Evolutionary conservation across 2,329 filamentous ascomycete species (phyloP).

Genomic region (Penicillium sclerotiorum): DNA sequence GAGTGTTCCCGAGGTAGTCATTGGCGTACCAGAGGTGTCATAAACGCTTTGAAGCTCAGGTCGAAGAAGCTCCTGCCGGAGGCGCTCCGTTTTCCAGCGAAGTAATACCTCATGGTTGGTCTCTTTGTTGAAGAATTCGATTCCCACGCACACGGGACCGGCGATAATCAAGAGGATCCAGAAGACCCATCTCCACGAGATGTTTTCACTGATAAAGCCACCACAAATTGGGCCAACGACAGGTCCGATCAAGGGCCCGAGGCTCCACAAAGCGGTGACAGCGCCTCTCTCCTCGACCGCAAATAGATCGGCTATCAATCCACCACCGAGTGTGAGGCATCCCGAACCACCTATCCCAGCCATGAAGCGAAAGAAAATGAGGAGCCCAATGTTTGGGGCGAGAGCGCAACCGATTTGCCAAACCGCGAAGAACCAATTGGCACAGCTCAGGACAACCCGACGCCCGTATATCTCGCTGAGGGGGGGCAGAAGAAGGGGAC

Average conservation of each 20-base stretch:
- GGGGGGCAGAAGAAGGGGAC: conserved; percentile 66
- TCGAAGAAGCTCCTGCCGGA: conserved; percentile 24
- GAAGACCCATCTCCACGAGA: conserved; percentile 59
- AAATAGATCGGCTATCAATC: conserved; percentile 52
- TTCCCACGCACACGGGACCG: conserved; percentile 31
- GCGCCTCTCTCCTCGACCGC: conserved; percentile 44
- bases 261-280: conserved; percentile 46
- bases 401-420: conserved; percentile 65
- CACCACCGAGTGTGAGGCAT: conserved; percentile 47
- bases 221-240: conserved; percentile 54
- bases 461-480: conserved; percentile 66
- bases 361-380: conserved; percentile 67
- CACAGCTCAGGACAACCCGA: conserved; percentile 61
- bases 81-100: conserved; percentile 24
- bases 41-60: conserved; percentile 29
- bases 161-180: conserved; percentile 46
- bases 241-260: conserved; percentile 45
- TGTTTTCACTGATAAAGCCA: conserved; percentile 52
- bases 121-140: conserved; percentile 27
- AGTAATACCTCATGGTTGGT: conserved; percentile 31
- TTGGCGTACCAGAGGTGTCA: neutral
- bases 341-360: conserved; percentile 49
- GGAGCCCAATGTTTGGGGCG: conserved; percentile 57
- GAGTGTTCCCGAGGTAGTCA: conserved; percentile 8
- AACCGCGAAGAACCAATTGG: conserved; percentile 59